These are phyloP conservation scores for Lactarius sanguifluus DNA, from an alignment of 768 basidiomycete species.

Conservation along the genomic window DNA sequence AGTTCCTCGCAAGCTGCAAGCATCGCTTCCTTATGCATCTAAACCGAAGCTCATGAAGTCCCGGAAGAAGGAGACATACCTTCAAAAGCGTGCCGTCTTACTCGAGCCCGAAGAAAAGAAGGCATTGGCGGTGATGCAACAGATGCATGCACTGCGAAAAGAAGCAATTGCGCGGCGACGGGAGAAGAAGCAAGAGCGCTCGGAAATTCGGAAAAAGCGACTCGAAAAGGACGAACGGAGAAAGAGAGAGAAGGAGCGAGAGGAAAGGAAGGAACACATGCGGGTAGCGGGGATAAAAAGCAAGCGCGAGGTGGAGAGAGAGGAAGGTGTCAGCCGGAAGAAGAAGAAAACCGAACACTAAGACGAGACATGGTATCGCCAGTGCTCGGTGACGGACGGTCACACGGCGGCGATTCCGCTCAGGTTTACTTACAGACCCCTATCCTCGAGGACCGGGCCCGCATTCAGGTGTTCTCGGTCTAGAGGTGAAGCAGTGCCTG, in stretches of 20 bases:
- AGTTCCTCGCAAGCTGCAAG: slow-evolving; percentile 88
- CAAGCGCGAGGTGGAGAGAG: slow-evolving; percentile 60
- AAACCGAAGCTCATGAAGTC: slow-evolving; percentile 85
- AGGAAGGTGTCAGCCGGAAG: slow-evolving; percentile 59
- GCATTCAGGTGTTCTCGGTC: background rate
- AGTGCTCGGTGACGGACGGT: background rate
- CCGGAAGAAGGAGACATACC: slow-evolving; percentile 75
- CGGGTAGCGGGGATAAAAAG: slow-evolving; percentile 65
- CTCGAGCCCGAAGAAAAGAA: slow-evolving; percentile 95
- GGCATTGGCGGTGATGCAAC: slow-evolving; percentile 87
- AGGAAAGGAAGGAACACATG: slow-evolving; percentile 78
- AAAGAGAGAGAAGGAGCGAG: slow-evolving; percentile 68
- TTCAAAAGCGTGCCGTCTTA: slow-evolving; percentile 93
- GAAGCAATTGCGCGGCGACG: slow-evolving; percentile 77
- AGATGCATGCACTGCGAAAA: slow-evolving; percentile 88
- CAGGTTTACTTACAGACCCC: background rate
- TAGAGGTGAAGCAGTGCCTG: background rate
- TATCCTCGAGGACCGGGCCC: background rate
- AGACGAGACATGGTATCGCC: background rate
- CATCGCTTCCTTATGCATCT: slow-evolving; percentile 84
- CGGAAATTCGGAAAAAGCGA: slow-evolving; percentile 66
- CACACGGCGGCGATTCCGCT: background rate
- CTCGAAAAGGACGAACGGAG: slow-evolving; percentile 64
- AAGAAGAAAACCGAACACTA: slow-evolving; percentile 44
- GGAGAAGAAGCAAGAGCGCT: slow-evolving; percentile 85